These are phyloP conservation scores for Blastocladiella britannica DNA, from an alignment of 192 early-diverging fungal genomes.

Conservation along the genomic window DNA sequence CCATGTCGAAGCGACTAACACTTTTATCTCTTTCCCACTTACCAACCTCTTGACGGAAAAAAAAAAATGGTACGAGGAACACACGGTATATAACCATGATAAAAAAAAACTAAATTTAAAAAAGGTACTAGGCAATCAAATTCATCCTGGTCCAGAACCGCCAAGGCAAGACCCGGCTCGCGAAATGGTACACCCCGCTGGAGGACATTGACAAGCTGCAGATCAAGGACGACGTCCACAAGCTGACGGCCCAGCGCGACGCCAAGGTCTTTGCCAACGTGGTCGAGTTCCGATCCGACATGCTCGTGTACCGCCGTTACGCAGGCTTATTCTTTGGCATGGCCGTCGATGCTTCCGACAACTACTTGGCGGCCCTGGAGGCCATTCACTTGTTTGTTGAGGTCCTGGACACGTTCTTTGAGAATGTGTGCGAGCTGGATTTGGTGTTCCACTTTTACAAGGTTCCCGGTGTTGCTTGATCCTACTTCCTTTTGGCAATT, in stretches of 20 bases:
- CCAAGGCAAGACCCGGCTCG: constrained; percentile 89
- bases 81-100: no score
- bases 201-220: constrained; percentile 86
- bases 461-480: constrained; percentile 20
- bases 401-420: constrained; percentile 92
- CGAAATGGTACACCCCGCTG: constrained; percentile 91
- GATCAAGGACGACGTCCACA: constrained; percentile 88
- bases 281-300: constrained; percentile 97
- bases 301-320: constrained; percentile 94
- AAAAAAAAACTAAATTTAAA: no score
- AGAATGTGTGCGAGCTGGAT: constrained; percentile 95
- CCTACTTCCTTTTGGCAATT: no score
- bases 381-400: constrained; percentile 99
- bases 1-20: no score
- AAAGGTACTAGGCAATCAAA: constrained; percentile 48
- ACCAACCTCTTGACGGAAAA: no score
- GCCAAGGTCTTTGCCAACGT: constrained; percentile 95
- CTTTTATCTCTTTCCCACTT: no score
- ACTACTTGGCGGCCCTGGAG: constrained; percentile 84
- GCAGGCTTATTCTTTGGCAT: constrained; percentile 98
- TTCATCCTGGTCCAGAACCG: constrained; percentile 98
- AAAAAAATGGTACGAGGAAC: no score
- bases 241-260: constrained; percentile 82
- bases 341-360: constrained; percentile 96
- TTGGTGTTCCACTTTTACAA: constrained; percentile 97